Conservation (phyloP, 352 stramenopile genomes). For the Phytophthora fragariae region DNA sequence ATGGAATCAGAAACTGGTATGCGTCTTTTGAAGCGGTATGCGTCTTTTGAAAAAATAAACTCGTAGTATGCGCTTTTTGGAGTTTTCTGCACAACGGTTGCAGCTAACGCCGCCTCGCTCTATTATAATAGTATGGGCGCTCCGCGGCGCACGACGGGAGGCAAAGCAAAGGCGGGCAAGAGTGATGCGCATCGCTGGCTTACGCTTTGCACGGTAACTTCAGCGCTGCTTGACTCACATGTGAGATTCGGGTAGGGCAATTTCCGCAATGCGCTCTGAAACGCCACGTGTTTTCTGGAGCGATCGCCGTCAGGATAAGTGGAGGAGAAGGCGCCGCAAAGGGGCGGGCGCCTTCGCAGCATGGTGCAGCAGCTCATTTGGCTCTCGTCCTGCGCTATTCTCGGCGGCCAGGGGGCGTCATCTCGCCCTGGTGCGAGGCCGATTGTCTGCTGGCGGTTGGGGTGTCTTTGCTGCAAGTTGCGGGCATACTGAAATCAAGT, state of each 20-base stretch:
- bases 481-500: slow-evolving; percentile 3
- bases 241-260: slow-evolving; percentile 1
- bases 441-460: slow-evolving; percentile 24
- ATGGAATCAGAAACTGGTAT: too few relatives aligned
- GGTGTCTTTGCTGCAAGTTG: slow-evolving; percentile 10
- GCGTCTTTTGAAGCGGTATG: too few relatives aligned
- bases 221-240: neutral
- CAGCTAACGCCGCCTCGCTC: neutral
- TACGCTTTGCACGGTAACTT: neutral
- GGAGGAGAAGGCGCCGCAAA: neutral
- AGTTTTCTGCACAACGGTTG: too few relatives aligned
- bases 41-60: too few relatives aligned
- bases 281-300: neutral
- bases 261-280: neutral
- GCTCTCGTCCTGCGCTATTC: slow-evolving; percentile 11
- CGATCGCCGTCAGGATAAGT: neutral
- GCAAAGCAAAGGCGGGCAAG: neutral
- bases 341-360: neutral
- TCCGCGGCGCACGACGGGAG: neutral
- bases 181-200: neutral
- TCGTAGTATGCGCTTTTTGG: too few relatives aligned
- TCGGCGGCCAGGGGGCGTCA: slow-evolving; percentile 12
- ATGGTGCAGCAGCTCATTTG: neutral
- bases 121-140: neutral
- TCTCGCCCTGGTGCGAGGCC: slow-evolving; percentile 25